Conservation (phyloP, 2,329 filamentous ascomycete species). For the Pestalotiopsis sp. region DNA sequence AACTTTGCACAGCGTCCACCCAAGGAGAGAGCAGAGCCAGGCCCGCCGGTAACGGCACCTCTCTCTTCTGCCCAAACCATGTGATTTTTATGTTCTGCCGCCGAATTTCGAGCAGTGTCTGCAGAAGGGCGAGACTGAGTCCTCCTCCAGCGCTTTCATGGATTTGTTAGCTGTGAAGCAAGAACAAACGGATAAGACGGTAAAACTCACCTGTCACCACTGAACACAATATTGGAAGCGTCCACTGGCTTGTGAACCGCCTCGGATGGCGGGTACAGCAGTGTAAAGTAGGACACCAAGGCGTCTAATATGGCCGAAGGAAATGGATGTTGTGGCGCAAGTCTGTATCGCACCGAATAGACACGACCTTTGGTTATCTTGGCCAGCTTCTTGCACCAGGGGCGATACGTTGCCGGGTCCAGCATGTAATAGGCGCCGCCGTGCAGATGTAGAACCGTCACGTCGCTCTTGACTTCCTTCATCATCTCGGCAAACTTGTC, state of each 20-base stretch:
- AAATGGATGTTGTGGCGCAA: slow-evolving; percentile 76
- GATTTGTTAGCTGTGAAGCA: not conserved
- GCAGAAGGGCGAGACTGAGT: slow-evolving; percentile 67
- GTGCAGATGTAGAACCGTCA: slow-evolving; percentile 74
- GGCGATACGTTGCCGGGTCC: slow-evolving; percentile 70
- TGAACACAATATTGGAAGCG: slow-evolving; percentile 69
- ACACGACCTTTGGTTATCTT: slow-evolving; percentile 68
- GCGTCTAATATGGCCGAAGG: slow-evolving; percentile 75
- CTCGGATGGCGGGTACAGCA: slow-evolving; percentile 72
- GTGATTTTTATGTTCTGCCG: slow-evolving; percentile 48
- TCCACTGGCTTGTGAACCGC: slow-evolving; percentile 68
- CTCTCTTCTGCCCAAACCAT: slow-evolving; percentile 63
- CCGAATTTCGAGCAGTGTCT: slow-evolving; percentile 67
- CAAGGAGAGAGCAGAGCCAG: slow-evolving; percentile 68
- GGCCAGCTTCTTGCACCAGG: slow-evolving; percentile 61
- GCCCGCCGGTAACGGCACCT: slow-evolving; percentile 69
- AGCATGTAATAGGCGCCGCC: slow-evolving; percentile 75
- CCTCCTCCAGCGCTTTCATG: slow-evolving; percentile 70
- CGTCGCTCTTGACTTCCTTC: slow-evolving; percentile 64
- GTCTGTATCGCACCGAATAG: slow-evolving; percentile 74
- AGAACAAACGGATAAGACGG: not conserved
- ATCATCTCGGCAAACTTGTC: slow-evolving; percentile 68
- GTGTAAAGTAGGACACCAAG: slow-evolving; percentile 70
- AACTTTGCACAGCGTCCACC: slow-evolving; percentile 70
- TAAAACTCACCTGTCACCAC: slow-evolving; percentile 64